phyloP scores from a whole-genome alignment of 2,329 filamentous ascomycete species.

The Lasiodiplodia citricola region DNA sequence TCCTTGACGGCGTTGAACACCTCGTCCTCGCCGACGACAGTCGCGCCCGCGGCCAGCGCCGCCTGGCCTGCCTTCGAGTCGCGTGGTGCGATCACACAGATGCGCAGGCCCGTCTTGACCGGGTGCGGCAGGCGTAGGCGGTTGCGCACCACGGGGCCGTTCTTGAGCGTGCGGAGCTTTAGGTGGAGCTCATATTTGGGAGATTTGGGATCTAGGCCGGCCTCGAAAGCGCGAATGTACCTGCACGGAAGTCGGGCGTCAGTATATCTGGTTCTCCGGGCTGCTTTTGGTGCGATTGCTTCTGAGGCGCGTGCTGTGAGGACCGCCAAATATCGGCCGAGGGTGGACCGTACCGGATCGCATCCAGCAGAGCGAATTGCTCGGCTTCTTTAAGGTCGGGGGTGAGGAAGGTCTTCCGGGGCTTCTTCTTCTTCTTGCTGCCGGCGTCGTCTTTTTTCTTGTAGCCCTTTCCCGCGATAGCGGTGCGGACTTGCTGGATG shows the following conservation, averaged over 20 bases:
- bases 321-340: conserved; percentile 10
- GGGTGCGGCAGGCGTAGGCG: conserved; percentile 87
- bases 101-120: conserved; percentile 84
- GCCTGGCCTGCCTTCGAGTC: conserved; percentile 74
- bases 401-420: conserved; percentile 68
- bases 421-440: conserved; percentile 65
- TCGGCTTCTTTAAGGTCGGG: conserved; percentile 68
- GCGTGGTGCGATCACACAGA: conserved; percentile 90
- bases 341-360: conserved; percentile 72
- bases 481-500: conserved; percentile 44
- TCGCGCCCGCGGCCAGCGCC: conserved; percentile 78
- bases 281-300: not conserved
- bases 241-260: conserved; percentile 52
- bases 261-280: not conserved
- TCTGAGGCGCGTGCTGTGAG: not conserved
- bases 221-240: conserved; percentile 90
- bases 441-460: conserved; percentile 47
- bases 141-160: conserved; percentile 85
- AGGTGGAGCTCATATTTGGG: conserved; percentile 90
- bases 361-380: conserved; percentile 85
- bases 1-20: conserved; percentile 80
- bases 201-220: conserved; percentile 73
- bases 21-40: conserved; percentile 81
- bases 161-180: conserved; percentile 81
- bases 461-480: conserved; percentile 45